Evolutionary conservation across 2,329 filamentous ascomycete species (phyloP).

Genomic region (Fusarium nodosum): DNA sequence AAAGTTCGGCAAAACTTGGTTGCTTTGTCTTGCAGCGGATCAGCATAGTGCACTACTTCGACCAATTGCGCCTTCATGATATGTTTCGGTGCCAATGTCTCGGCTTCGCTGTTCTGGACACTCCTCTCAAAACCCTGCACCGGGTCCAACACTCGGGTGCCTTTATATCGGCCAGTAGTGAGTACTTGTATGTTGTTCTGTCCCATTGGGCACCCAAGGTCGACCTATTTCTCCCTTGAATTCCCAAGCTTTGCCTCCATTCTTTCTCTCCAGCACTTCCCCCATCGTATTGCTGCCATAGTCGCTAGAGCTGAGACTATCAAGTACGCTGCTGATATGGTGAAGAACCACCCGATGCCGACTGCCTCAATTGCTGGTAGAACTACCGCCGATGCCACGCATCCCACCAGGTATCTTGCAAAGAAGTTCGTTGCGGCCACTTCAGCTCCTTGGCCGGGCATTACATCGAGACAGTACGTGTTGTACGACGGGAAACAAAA

Average conservation of each 20-base stretch:
- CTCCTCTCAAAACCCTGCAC: background rate
- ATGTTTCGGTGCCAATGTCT: constrained; percentile 28
- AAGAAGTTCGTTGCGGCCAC: constrained; percentile 87
- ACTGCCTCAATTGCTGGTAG: constrained; percentile 80
- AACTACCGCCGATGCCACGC: constrained; percentile 76
- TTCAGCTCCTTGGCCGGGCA: constrained; percentile 76
- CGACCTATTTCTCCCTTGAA: constrained; percentile 17
- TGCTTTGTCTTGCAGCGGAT: background rate
- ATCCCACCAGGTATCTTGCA: constrained; percentile 80
- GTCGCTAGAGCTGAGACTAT: constrained; percentile 55
- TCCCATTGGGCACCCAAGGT: background rate
- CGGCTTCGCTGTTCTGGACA: constrained; percentile 10
- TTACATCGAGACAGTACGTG: constrained; percentile 86
- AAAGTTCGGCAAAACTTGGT: background rate
- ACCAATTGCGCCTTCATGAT: constrained; percentile 1
- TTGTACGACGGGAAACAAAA: constrained; percentile 83
- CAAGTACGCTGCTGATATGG: constrained; percentile 65
- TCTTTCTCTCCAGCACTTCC: constrained; percentile 57
- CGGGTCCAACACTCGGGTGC: constrained; percentile 14
- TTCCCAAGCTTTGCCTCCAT: constrained; percentile 49
- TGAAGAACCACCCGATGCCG: constrained; percentile 86
- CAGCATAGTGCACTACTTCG: background rate
- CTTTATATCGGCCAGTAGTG: constrained; percentile 5
- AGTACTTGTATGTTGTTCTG: background rate
- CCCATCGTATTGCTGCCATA: constrained; percentile 57